These are phyloP conservation scores for Ogataea corticis DNA, from an alignment of 805 yeast genomes.

Conservation along the genomic window DNA sequence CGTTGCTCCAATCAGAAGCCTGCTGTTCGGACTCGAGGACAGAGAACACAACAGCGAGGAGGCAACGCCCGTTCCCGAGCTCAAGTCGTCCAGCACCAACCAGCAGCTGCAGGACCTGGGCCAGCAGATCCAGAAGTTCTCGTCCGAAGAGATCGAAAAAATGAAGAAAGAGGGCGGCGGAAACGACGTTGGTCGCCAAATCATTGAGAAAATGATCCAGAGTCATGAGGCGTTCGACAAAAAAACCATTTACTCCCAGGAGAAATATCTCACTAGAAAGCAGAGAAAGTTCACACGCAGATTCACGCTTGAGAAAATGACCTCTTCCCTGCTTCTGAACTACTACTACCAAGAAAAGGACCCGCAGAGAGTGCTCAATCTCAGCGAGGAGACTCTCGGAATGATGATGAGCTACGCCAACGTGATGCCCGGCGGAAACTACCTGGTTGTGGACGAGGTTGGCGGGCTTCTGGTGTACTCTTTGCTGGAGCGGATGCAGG, in stretches of 20 bases:
- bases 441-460: constrained; percentile 89
- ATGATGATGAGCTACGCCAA: constrained; percentile 76
- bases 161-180: constrained; percentile 72
- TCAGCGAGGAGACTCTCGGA: constrained; percentile 85
- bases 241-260: constrained; percentile 88
- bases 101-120: constrained; percentile 69
- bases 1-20: constrained; percentile 49
- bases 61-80: constrained; percentile 24
- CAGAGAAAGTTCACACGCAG: constrained; percentile 87
- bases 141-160: constrained; percentile 79
- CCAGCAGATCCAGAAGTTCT: constrained; percentile 66
- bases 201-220: constrained; percentile 78
- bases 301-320: constrained; percentile 78
- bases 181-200: constrained; percentile 64
- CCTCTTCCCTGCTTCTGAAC: constrained; percentile 68
- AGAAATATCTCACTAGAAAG: constrained; percentile 86
- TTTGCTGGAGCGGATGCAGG: constrained; percentile 87
- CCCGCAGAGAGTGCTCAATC: constrained; percentile 65
- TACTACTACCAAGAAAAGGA: constrained; percentile 74
- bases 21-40: constrained; percentile 30
- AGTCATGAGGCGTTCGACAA: constrained; percentile 85
- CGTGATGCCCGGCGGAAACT: constrained; percentile 85
- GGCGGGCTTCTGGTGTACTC: constrained; percentile 87
- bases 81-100: constrained; percentile 56
- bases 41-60: constrained; percentile 24